Evolutionary conservation across 2,329 filamentous ascomycete species (phyloP), one percentile per base, ranked within the genome.

Genomic region (Fusarium sublunatum): DNA sequence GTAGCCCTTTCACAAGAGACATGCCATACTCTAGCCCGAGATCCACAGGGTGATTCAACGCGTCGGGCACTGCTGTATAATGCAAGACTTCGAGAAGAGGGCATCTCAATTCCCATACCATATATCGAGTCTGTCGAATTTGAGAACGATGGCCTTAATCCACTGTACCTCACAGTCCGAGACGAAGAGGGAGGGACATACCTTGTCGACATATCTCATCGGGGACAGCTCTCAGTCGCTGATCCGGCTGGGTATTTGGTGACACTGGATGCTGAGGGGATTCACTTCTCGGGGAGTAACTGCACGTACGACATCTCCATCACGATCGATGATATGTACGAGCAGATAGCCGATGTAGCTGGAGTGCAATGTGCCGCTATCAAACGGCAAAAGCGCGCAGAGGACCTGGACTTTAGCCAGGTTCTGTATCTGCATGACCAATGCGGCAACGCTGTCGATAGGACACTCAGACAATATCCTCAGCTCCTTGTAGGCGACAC

Each of bases 91-190:
- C 71, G 60, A 9, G 72, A 74, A 42, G 56, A 60, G 2, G 75
- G 77, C 28, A 56, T 67, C 13, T 68, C 72, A 0, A 72, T 77
- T 6, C 74, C 75, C 1, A 68, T 72, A 22, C 75, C 76, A 0
- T 78, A 76, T 41, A 72, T 79, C 4, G 75, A 78, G 44, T 74
- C 77, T 0, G 68, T 79, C 22, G 70, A 73, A 38, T 74, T 78
- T 42, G 70, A 74, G 22, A 64, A 61, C 4, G 68, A 73, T 13
- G 74, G 72, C 1, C 51, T 77, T 2, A 61, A 71, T 4, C 75
- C 77, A 0, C 44, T 77, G 2, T 78, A 73, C 39, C 45, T 78
- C 11, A 74, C 75, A 0, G 53, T 78, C 5, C 58, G 72, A 0
- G 74, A 78, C 44, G 63, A 65, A 3, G 50, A 59, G 7, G 67